Base-by-base conservation (phyloP, 148 eudicot genomes). In the Rhododendron kiyosumense region DNA sequence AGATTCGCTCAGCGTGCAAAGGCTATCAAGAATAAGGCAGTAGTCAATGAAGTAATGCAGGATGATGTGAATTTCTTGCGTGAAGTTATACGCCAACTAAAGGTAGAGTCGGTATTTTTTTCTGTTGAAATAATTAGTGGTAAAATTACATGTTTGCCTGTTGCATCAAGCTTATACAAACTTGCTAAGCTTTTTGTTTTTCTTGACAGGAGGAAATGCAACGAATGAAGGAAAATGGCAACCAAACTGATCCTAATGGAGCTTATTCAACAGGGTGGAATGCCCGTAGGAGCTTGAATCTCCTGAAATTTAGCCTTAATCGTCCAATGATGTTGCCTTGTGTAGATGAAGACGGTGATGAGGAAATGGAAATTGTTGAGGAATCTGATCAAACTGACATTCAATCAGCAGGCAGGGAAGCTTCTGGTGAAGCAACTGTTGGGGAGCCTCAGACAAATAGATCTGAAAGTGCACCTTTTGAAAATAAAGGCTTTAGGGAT, bases 1-100 rank as follows among this genome's bases (percentile, higher is more conserved):
- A 92, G 98, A 90, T 97, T 97, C 84, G 99, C 99, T 78, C 99
- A 97, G 86, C 96, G 96, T 82, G 99, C 99, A 77, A 97, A 97
- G 90, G 98, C 98, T 85, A 94, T 97, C 87, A 95, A 97, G 88
- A 97, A 97, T 88, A 95, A 93, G 91, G 99, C 99, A 87, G 92
- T 92, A 43, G 94, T 97, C 65, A 97, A 97, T 90, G 98, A 97
- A 88, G 96, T 92, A 84, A 92, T 91, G 95, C 96, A 92, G 87
- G 96, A 97, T 85, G 99, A 97, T 91, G 95, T 95, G 13, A 93
- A 94, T 84, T 90, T 93, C 85, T 89, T 97, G 89, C 94, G 95
- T 87, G 95, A 93, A 88, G 95, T 95, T 81, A 95, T 97, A 83
- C 89, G 92, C 38, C 98, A 97, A 85, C 91, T 97, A 83, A 97